phyloP scores from a whole-genome alignment of 129 eudicot genomes.

The Arctium minus region DNA sequence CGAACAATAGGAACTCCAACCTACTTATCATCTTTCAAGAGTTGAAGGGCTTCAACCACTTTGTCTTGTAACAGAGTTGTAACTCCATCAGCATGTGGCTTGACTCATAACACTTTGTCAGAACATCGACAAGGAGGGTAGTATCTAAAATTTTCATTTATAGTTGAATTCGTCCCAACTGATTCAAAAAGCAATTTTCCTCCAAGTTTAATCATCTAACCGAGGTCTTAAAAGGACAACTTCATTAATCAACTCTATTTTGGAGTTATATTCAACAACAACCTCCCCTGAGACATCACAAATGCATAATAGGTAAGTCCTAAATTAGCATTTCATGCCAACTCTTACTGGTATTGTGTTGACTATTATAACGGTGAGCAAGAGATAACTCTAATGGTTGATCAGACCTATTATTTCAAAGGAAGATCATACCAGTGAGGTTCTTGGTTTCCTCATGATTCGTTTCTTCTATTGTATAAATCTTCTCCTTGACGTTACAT shows the following conservation, averaged over 20 bases:
- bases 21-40: too few species aligned
- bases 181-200: constrained; percentile 46
- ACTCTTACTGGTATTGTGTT: too few species aligned
- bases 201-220: background rate
- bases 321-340: background rate
- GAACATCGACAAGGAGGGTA: constrained; percentile 68
- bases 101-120: constrained; percentile 29
- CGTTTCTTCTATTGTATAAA: too few species aligned
- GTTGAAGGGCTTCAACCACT: too few species aligned
- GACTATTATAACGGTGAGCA: background rate
- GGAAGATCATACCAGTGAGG: too few species aligned
- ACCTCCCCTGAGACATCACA: constrained; percentile 29
- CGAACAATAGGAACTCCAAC: constrained; percentile 42
- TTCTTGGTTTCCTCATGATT: too few species aligned
- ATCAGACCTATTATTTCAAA: too few species aligned
- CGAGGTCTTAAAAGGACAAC: background rate
- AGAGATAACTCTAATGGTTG: background rate
- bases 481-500: too few species aligned
- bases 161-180: constrained; percentile 32
- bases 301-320: background rate
- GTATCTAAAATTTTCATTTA: constrained; percentile 41
- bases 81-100: background rate
- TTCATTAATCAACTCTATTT: background rate
- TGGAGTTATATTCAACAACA: constrained; percentile 32
- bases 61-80: too few species aligned